phyloP scores from a whole-genome alignment of 176 grass and related monocot species.

The Stipa capillata region DNA sequence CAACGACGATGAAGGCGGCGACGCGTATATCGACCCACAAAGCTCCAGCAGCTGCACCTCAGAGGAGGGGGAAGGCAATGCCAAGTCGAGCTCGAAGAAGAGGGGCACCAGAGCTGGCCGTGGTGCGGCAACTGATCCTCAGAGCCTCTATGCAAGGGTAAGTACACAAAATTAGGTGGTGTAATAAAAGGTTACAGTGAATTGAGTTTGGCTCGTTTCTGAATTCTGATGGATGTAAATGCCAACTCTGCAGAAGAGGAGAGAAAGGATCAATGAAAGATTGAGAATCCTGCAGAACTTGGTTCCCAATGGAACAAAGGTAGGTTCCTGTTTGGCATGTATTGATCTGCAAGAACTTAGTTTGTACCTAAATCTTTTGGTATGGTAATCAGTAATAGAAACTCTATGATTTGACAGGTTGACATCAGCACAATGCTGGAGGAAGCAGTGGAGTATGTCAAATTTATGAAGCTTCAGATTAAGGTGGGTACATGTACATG shows the following conservation, averaged over 20 bases:
- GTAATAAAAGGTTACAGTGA: background rate
- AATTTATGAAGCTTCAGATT: conserved; percentile 93
- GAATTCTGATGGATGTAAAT: conserved; percentile 23
- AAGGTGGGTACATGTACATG: conserved; percentile 55
- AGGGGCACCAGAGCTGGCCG: conserved; percentile 34
- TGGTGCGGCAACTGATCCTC: conserved; percentile 68
- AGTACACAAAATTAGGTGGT: background rate
- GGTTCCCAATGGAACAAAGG: conserved; percentile 96
- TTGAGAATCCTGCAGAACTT: conserved; percentile 74
- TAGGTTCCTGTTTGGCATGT: conserved; percentile 13
- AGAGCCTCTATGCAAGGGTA: conserved; percentile 92
- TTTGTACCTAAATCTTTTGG: background rate
- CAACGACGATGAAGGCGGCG: conserved; percentile 30
- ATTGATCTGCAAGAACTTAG: background rate
- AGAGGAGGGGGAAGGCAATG: conserved; percentile 49
- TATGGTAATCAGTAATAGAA: background rate
- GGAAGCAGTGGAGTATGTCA: conserved; percentile 91
- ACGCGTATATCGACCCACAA: conserved; percentile 28
- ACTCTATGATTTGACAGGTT: conserved; percentile 47
- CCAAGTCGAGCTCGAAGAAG: conserved; percentile 34
- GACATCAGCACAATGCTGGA: conserved; percentile 99
- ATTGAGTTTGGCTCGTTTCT: background rate
- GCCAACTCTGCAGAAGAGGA: conserved; percentile 70
- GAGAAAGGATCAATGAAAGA: conserved; percentile 96
- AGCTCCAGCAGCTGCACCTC: conserved; percentile 73